Conservation (phyloP, 2,329 filamentous ascomycete species). For the Trichoderma cornu-damae region DNA sequence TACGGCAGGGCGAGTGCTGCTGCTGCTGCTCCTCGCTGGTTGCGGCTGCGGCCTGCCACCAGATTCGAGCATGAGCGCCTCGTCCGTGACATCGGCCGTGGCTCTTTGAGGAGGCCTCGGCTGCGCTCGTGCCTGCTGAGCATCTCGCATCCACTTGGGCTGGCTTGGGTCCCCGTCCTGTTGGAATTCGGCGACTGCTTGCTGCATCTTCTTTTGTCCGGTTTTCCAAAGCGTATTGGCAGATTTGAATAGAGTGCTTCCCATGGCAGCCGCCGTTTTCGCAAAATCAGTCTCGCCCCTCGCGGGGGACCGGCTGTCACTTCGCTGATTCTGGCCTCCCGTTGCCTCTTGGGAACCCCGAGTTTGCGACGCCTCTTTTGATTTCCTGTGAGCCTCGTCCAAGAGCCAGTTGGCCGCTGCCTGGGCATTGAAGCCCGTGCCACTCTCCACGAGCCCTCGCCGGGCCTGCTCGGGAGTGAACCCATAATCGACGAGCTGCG, state of each 20-base stretch:
- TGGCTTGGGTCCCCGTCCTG: slow-evolving; percentile 67
- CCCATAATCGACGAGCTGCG: slow-evolving; percentile 90
- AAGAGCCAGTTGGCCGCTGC: slow-evolving; percentile 83
- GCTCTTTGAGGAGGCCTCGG: slow-evolving; percentile 31
- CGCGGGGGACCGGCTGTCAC: slow-evolving; percentile 53
- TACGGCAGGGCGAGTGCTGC: slow-evolving; percentile 27
- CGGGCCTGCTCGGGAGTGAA: slow-evolving; percentile 82
- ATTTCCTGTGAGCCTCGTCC: slow-evolving; percentile 82
- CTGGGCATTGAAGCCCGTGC: slow-evolving; percentile 74
- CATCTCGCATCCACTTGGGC: slow-evolving; percentile 92
- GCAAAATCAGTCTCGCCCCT: slow-evolving; percentile 65
- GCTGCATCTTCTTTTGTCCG: slow-evolving; percentile 85
- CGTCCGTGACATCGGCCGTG: slow-evolving; percentile 52
- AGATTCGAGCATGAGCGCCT: slow-evolving; percentile 74
- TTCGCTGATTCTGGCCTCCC: slow-evolving; percentile 25
- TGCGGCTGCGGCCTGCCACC: slow-evolving; percentile 50
- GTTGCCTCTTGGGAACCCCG: slow-evolving; percentile 39
- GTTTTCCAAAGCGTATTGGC: slow-evolving; percentile 95
- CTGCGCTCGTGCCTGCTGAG: slow-evolving; percentile 42
- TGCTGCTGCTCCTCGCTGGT: slow-evolving; percentile 25
- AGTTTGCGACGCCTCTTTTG: slow-evolving; percentile 64
- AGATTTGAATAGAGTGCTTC: slow-evolving; percentile 82
- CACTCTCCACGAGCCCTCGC: slow-evolving; percentile 72
- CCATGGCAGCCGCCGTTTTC: slow-evolving; percentile 75
- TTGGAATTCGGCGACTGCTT: slow-evolving; percentile 83